Base-by-base conservation (phyloP, 176 grass and related monocot genomes). In the Cenchrus fungigraminus region DNA sequence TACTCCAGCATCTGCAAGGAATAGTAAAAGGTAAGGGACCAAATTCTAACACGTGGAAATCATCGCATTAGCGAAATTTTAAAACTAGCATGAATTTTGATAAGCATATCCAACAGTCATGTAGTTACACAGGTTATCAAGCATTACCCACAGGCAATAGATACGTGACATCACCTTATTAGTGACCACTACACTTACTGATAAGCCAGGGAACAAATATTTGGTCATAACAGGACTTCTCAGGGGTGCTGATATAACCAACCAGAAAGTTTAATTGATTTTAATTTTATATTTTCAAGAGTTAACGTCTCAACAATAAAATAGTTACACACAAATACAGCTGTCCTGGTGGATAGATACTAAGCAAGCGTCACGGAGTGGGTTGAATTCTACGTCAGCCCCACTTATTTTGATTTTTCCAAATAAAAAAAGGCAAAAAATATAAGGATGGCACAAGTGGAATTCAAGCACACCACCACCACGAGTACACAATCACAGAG, bases 1-100 rank as follows among this genome's bases (percentile, higher is more conserved):
- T 98, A 98, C 89, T 95, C 91, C 91, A 98, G 88, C 97, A 98
- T 98, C 97, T 98, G 87, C 61, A 76, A 88, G 81, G 74, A 89
- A 71, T 82, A 55, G 43, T 74, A 68, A 82, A 83, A 73, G 10
- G 59, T 22, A 47, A 61, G 5, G 9, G 19, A 47, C 11, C 17
- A 67, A 73, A 52, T 29, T 28, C 34, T 40, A 80, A 65, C 14
- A 65, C 37, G 34, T 67, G 14, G 69, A 84, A 65, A 84, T 40
- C 25, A 59, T 78, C 19, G 14, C 51, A 20, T 59, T 65, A 44
- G 45, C 37, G 46, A 50, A 60, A 89, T 56, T 62, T 40, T 77
- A 77, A 57, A 71, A 55, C 25, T 78, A 72, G 47, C 32, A 77
- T 53, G 50, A 65, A 42, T 58, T 73, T 72, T 1, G 15, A 58